Base-by-base conservation (phyloP, 768 basidiomycete genomes). In the Panaeolus cyanescens region DNA sequence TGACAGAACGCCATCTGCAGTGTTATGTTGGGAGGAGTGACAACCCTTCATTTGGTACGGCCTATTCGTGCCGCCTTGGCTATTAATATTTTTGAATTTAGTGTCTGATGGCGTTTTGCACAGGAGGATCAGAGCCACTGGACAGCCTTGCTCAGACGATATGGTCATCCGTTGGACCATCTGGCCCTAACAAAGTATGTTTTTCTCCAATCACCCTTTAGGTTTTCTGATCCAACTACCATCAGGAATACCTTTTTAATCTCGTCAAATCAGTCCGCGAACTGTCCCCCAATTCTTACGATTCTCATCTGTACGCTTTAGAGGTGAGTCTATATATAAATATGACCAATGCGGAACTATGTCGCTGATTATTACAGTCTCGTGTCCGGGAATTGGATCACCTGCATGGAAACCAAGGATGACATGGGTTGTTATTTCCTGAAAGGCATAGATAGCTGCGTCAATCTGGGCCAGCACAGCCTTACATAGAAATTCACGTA, bases 41-140 rank as follows among this genome's bases (percentile, higher is more conserved):
- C 63, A 97, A 96, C 64, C 92, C 93, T 0, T 94, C 93, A 0
- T 97, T 98, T 72, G 80, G 95, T 96, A 64, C 56, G 86, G n/a
- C n/a, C n/a, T n/a, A n/a, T n/a, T 69, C 3, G 20, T 54, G 31
- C 37, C 0, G 45, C 19, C 28, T 28, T 39, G 10, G 32, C 32
- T 25, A 20, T 25, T 9, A 39, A 8, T 19, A 59, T 22, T 9
- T 15, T 37, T 12, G 10, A 13, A 19, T 17, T 64, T 25, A 60
- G 20, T 22, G 45, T 13, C 61, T 40, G 2, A 5, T 56, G 54
- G 13, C 25, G 7, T 13, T 36, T 50, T 53, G 13, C 30, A 9
- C 62, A 96, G 95, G 94, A 53, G 95, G 93, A 2, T 88, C 90
- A 6, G 92, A 96, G 71, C 86, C 90, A 0, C 75, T 95, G n/a